Evolutionary conservation across 2,329 filamentous ascomycete genomes (phyloP), one percentile per base, ranked within the genome.

Genomic region (Alternaria longipes): DNA sequence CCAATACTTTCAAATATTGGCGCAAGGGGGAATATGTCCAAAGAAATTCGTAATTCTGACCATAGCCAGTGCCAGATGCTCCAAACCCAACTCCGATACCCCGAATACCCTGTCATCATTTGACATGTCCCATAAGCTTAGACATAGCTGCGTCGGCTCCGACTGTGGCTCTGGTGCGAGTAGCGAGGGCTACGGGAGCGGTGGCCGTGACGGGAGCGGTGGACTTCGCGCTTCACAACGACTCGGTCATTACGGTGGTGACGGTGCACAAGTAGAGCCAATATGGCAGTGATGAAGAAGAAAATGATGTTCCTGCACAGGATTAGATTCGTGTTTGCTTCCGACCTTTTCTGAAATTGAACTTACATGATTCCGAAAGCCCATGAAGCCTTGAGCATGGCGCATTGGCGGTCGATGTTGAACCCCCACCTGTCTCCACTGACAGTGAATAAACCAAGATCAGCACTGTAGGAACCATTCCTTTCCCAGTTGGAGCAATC

Each of bases 341-440:
- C 34, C 16, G 3, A 34, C 6, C 28, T n/a, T 22, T 6, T 24
- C 22, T n/a, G 12, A 30, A 22, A 36, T 28, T 16, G 20, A 50
- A 69, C 82, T 81, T 79, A 94, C 80, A 97, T 96, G 78, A 98
- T 97, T 50, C 87, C 93, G 69, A 97, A 89, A 3, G 93, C 94
- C 81, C 93, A 98, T 68, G 84, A 86, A 1, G 94, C 91, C 86
- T 97, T 98, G 74, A 97, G 87, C 92, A 97, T 95, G 51, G 90
- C 87, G 81, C 94, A 98, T 5, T 88, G 87, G 84, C 94, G 94
- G 79, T 92, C 85, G 38, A 89, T 79, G 54, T 85, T 79, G 41
- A 89, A 74, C 42, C 84, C 78, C 60, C 87, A 81, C 8, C 72
- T 72, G 57, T 80, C 84, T 36, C 85, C 78, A 30, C 80, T 81